Conservation (phyloP, 2,329 filamentous ascomycete species). For the Zalaria sp. region DNA sequence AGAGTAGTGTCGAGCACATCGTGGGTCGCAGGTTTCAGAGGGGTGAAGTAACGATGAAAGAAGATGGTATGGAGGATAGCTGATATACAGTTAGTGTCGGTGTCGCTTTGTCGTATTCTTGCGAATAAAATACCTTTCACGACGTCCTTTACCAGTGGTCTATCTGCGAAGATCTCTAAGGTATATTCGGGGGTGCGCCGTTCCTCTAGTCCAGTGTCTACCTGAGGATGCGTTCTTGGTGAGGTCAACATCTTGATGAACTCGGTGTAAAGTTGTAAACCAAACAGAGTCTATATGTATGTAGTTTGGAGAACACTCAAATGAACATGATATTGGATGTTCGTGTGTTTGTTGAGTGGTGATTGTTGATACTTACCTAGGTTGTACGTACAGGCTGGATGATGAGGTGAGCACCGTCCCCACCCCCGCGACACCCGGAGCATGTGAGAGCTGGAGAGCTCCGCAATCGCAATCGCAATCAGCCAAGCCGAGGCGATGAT, state of each 20-base stretch:
- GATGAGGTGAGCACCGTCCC: too few species aligned
- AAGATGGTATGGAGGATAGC: constrained; percentile 94
- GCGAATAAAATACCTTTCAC: constrained; percentile 76
- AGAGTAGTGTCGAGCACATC: constrained; percentile 85
- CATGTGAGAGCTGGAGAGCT: too few species aligned
- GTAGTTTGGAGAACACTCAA: too few species aligned
- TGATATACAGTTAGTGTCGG: constrained; percentile 72
- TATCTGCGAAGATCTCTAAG: constrained; percentile 86
- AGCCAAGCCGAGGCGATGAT: too few species aligned
- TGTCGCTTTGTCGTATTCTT: constrained; percentile 76
- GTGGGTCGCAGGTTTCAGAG: constrained; percentile 65
- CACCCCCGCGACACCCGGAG: too few species aligned
- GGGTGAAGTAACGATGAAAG: constrained; percentile 95
- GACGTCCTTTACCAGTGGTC: constrained; percentile 76
- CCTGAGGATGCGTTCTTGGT: neutral
- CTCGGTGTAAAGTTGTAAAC: too few species aligned
- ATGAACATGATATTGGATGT: too few species aligned
- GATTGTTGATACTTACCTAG: too few species aligned
- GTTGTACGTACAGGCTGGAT: too few species aligned
- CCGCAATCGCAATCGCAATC: too few species aligned
- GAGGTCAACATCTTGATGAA: neutral
- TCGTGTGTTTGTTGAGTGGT: too few species aligned
- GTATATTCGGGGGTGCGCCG: constrained; percentile 72
- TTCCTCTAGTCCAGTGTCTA: constrained; percentile 37
- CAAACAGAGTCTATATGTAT: too few species aligned